A percentile compares a stretch with the other conserved stretches of the same genome.
These are phyloP conservation scores for Thielaviopsis musarum DNA, from an alignment of 2,329 filamentous ascomycete genomes.

Conservation along the genomic window DNA sequence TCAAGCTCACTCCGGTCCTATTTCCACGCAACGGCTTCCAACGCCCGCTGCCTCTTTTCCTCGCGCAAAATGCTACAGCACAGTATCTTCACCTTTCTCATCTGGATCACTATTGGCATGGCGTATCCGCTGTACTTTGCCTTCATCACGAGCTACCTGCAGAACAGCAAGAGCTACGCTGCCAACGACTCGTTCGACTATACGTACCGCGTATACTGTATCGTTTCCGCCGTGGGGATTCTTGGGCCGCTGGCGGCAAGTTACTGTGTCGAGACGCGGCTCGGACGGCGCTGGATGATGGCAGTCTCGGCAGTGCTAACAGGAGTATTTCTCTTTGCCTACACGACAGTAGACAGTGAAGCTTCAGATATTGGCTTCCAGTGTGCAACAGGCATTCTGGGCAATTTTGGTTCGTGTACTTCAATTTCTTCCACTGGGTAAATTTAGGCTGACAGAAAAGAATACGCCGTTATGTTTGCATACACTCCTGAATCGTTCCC, in stretches of 20 bases:
- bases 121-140: conserved; percentile 30
- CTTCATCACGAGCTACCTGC: conserved; percentile 29
- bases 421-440: conserved; percentile 18
- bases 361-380: conserved; percentile 24
- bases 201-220: conserved; percentile 22
- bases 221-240: conserved; percentile 24
- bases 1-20: not conserved
- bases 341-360: conserved; percentile 24
- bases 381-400: conserved; percentile 16
- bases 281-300: conserved; percentile 3
- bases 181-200: conserved; percentile 16
- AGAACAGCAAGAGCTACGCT: conserved; percentile 20
- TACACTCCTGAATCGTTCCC: conserved; percentile 42
- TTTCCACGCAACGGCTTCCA: conserved; percentile 10
- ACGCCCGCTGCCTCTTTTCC: conserved; percentile 20
- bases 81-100: conserved; percentile 22
- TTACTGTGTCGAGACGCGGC: conserved; percentile 19
- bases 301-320: conserved; percentile 18
- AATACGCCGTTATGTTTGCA: conserved; percentile 19
- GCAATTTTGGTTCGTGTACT: conserved; percentile 19
- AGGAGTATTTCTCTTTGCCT: conserved; percentile 29
- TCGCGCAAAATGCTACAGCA: conserved; percentile 20
- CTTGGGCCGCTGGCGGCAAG: conserved; percentile 25
- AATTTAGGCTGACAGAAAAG: conserved; percentile 11
- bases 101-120: conserved; percentile 29